These are phyloP conservation scores for Salix arbutifolia DNA, from an alignment of 345 rosid genomes.

Conservation along the genomic window DNA sequence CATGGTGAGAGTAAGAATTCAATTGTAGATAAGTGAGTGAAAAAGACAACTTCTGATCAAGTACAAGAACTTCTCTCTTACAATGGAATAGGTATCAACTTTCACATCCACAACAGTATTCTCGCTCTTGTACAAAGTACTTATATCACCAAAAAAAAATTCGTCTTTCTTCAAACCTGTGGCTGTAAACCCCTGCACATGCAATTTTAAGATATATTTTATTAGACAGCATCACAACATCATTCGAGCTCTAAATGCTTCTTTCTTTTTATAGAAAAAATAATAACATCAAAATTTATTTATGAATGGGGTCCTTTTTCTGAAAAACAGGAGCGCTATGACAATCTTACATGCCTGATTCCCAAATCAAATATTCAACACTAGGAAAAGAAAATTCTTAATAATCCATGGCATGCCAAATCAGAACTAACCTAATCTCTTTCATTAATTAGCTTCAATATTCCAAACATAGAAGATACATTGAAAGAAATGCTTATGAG, in stretches of 20 bases:
- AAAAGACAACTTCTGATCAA: not conserved
- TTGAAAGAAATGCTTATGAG: not conserved
- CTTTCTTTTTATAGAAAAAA: not conserved
- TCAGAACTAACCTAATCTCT: not conserved
- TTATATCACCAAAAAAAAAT: constrained; percentile 63
- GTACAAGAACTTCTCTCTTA: constrained; percentile 27
- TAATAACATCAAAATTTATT: not conserved
- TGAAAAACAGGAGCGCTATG: not conserved
- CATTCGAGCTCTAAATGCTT: not conserved
- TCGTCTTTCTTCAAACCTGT: constrained; percentile 67
- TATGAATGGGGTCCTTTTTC: not conserved
- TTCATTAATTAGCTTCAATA: not conserved
- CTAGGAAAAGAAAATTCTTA: not conserved
- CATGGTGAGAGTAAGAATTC: not conserved
- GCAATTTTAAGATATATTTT: not conserved
- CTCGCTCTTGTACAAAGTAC: constrained; percentile 52
- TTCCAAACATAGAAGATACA: not conserved
- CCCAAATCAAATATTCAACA: not conserved
- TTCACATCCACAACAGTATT: constrained; percentile 66
- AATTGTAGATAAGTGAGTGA: not conserved
- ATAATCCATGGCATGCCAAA: not conserved
- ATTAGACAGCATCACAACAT: not conserved
- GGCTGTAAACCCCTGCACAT: constrained; percentile 60
- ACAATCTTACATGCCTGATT: not conserved
- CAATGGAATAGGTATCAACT: constrained; percentile 71